Conservation (phyloP, 441 rosid genomes). For the Pelargonium fulgidum region DNA sequence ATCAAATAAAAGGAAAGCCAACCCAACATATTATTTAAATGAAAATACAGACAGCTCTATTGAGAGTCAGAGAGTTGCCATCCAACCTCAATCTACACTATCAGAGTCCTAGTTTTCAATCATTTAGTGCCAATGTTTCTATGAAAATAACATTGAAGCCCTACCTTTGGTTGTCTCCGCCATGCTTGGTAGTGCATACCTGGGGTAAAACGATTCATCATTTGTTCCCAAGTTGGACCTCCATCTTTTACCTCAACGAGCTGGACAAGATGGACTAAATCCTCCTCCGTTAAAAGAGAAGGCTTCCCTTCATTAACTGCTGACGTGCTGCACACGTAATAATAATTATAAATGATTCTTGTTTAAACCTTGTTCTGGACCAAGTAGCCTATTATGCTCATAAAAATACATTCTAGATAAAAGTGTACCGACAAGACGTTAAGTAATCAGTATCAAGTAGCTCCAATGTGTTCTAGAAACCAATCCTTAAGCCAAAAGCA, state of each 20-base stretch:
- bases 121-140: not conserved
- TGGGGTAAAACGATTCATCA: constrained; percentile 80
- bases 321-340: constrained; percentile 33
- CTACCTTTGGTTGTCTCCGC: constrained; percentile 80
- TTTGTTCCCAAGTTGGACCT: constrained; percentile 88
- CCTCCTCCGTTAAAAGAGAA: constrained; percentile 42
- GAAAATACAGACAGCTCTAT: not conserved
- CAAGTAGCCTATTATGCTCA: not conserved
- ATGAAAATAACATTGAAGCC: not conserved
- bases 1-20: constrained; percentile 21
- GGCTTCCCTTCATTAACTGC: constrained; percentile 28
- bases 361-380: not conserved
- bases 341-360: not conserved
- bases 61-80: not conserved
- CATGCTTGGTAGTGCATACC: constrained; percentile 78
- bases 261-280: constrained; percentile 56
- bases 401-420: too few relatives aligned
- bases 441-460: too few relatives aligned
- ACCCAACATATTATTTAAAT: not conserved
- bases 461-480: too few relatives aligned
- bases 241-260: constrained; percentile 86
- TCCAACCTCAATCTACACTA: too few relatives aligned
- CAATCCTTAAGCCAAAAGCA: too few relatives aligned
- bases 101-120: not conserved
- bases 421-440: too few relatives aligned